phyloP scores from a whole-genome alignment of 176 grass and related monocot genomes.

The Secale cereale region DNA sequence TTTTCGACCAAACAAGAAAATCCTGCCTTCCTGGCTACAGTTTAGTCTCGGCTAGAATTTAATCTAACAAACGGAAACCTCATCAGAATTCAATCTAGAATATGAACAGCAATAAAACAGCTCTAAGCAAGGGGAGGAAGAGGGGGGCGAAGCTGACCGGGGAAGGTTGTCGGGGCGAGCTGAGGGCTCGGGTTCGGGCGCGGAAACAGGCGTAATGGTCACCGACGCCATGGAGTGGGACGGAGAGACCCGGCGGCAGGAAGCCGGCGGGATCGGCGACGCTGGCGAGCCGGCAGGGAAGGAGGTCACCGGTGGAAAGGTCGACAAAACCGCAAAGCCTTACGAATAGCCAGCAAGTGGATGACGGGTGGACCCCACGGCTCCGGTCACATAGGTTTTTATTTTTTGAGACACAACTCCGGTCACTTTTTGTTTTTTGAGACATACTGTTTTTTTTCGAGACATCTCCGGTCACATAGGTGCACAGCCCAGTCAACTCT shows the following conservation, averaged over 20 bases:
- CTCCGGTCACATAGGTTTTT: no score
- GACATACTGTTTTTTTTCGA: no score
- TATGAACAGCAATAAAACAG: neutral
- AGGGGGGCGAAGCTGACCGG: neutral
- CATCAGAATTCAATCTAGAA: neutral
- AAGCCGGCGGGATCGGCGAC: neutral
- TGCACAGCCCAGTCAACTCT: no score
- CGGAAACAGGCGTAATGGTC: neutral
- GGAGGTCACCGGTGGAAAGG: neutral
- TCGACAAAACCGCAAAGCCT: neutral
- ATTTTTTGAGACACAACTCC: no score
- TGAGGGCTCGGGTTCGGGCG: neutral
- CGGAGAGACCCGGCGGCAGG: neutral
- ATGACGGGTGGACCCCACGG: no score
- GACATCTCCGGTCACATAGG: no score
- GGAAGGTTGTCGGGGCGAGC: neutral
- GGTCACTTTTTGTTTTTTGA: no score
- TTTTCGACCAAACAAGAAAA: neutral
- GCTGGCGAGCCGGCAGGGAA: slow-evolving; percentile 5
- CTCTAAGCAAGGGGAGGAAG: neutral
- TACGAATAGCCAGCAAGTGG: neutral
- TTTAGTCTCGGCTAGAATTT: neutral
- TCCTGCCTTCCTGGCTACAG: neutral
- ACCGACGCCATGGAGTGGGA: slow-evolving; percentile 8
- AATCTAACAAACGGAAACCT: neutral